phyloP scores from a whole-genome alignment of 202 grass and related monocot genomes.

The Panicum virgatum region DNA sequence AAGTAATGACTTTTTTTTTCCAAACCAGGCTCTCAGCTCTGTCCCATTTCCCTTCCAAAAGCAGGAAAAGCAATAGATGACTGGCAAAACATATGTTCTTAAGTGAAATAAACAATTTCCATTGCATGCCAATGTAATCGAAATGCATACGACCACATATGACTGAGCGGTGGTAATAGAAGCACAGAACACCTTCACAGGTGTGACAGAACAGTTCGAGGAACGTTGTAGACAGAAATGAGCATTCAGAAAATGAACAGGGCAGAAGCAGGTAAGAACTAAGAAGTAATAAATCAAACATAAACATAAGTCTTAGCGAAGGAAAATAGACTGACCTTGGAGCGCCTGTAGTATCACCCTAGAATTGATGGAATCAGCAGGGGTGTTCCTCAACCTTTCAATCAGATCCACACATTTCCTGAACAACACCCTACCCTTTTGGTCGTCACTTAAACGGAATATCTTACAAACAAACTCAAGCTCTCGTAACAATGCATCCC shows the following conservation, averaged over 20 bases:
- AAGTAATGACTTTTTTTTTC: not conserved
- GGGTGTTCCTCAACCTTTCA: constrained; percentile 66
- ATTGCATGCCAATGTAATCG: not conserved
- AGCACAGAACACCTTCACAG: not conserved
- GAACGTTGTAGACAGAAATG: not conserved
- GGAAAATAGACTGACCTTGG: constrained; percentile 62
- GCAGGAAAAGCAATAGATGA: not conserved
- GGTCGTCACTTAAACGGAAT: constrained; percentile 80
- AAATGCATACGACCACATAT: not conserved
- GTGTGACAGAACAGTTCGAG: not conserved
- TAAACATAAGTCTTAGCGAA: not conserved
- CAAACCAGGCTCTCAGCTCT: not conserved
- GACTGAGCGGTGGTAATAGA: not conserved
- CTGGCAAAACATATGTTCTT: not conserved
- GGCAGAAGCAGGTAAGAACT: not conserved
- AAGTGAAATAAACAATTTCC: not conserved
- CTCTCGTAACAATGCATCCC: constrained; percentile 74
- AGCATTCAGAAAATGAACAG: constrained; percentile 8
- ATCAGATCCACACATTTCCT: constrained; percentile 77
- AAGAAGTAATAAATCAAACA: not conserved
- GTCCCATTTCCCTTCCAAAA: not conserved
- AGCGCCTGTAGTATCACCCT: constrained; percentile 72
- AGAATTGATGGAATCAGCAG: constrained; percentile 69
- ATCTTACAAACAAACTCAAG: constrained; percentile 96
- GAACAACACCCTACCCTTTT: constrained; percentile 73